Conservation (phyloP, 164 flowering plant species). For the Cinnamomum chago region DNA sequence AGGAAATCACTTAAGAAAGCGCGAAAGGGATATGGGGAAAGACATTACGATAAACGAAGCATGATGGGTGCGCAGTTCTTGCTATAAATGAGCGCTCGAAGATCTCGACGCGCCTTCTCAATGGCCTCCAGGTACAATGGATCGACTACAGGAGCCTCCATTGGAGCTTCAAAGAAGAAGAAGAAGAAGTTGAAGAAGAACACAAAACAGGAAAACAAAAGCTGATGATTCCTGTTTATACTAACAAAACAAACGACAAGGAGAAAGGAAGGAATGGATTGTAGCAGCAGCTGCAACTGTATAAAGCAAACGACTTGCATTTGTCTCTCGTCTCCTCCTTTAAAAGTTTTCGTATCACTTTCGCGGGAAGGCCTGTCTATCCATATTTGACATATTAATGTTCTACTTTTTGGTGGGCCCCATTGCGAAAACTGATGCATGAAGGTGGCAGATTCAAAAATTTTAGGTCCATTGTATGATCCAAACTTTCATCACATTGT, state of each 20-base stretch:
- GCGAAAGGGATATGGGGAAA: background rate
- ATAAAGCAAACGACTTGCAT: background rate
- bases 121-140: slow-evolving; percentile 69
- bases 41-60: slow-evolving; percentile 91
- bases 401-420: too few species aligned
- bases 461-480: too few species aligned
- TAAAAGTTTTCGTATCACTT: background rate
- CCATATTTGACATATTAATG: too few species aligned
- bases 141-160: slow-evolving; percentile 77
- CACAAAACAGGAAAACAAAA: background rate
- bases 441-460: too few species aligned
- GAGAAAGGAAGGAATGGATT: background rate
- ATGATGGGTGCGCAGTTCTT: slow-evolving; percentile 92
- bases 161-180: slow-evolving; percentile 14
- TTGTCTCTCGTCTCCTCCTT: background rate
- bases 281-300: too few species aligned
- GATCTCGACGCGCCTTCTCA: slow-evolving; percentile 89
- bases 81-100: slow-evolving; percentile 77
- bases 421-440: too few species aligned
- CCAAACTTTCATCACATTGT: too few species aligned
- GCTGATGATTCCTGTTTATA: background rate
- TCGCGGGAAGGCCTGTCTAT: too few species aligned
- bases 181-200: background rate
- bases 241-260: background rate
- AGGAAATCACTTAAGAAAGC: background rate